Conservation (phyloP, 202 grass and related monocot species). For the Panicum hallii region DNA sequence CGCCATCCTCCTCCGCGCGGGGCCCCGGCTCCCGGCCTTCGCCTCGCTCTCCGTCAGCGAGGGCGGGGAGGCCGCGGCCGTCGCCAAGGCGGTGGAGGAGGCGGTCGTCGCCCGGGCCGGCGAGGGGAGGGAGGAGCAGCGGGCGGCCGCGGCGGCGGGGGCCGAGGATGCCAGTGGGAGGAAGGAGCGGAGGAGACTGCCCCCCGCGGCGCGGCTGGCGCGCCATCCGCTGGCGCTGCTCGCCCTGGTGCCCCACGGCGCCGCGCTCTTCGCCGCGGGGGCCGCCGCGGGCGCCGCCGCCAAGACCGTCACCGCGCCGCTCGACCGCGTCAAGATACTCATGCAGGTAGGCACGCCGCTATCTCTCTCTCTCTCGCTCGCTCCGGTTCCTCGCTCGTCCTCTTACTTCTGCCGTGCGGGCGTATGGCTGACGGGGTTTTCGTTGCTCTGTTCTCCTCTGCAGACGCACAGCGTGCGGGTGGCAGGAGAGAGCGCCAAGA, state of each 20-base stretch:
- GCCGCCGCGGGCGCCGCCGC: slow-evolving; percentile 76
- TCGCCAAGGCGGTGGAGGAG: slow-evolving; percentile 17
- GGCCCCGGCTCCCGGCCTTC: slow-evolving; percentile 40
- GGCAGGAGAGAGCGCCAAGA: slow-evolving; percentile 55
- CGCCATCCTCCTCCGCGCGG: slow-evolving; percentile 32
- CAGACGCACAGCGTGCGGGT: slow-evolving; percentile 81
- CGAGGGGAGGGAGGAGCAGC: not conserved
- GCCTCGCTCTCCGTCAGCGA: slow-evolving; percentile 54
- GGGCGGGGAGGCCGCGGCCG: slow-evolving; percentile 15
- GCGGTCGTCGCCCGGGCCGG: not conserved
- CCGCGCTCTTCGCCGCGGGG: slow-evolving; percentile 80
- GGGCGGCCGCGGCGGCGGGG: too few species aligned
- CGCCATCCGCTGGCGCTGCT: slow-evolving; percentile 80
- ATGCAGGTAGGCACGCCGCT: slow-evolving; percentile 65
- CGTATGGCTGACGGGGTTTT: not conserved
- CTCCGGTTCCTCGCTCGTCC: not conserved
- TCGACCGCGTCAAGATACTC: slow-evolving; percentile 96
- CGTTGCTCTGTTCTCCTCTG: not conserved
- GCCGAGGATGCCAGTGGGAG: not conserved
- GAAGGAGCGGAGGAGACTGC: slow-evolving; percentile 20
- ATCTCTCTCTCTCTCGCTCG: not conserved
- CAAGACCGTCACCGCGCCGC: slow-evolving; percentile 88
- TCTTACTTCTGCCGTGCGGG: not conserved
- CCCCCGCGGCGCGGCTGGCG: slow-evolving; percentile 64
- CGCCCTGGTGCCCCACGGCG: slow-evolving; percentile 76